A percentile compares a stretch with the other conserved stretches of the same genome.
These are phyloP conservation scores for Lactifluus piperatus DNA, from an alignment of 768 basidiomycete species.

Conservation along the genomic window DNA sequence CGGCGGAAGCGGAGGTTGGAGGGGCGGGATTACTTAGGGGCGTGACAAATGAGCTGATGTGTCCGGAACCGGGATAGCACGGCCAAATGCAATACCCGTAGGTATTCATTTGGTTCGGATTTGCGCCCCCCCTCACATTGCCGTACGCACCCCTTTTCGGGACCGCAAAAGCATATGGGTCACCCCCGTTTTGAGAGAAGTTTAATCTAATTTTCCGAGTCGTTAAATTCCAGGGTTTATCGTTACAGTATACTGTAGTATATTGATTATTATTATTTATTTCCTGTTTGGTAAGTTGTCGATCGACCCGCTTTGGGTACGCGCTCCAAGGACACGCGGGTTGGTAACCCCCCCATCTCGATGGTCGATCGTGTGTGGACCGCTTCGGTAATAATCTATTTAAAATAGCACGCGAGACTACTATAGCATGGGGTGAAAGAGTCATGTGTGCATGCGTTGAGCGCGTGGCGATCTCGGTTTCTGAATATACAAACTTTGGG, in stretches of 20 bases:
- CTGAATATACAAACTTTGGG: background rate
- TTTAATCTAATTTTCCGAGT: background rate
- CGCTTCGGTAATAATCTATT: background rate
- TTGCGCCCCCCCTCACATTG: no score
- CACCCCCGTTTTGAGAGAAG: no score
- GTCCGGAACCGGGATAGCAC: background rate
- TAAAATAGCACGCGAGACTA: background rate
- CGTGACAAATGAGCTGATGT: no score
- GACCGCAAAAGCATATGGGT: background rate
- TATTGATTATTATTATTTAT: no score
- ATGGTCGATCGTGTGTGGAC: conserved; percentile 6
- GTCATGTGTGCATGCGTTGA: background rate
- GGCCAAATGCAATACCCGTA: no score
- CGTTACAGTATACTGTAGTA: background rate
- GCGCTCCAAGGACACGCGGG: background rate
- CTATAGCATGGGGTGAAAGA: background rate
- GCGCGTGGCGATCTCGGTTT: conserved; percentile 9
- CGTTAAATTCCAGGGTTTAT: no score
- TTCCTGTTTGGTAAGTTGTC: background rate
- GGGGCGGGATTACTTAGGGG: no score
- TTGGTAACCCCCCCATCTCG: background rate
- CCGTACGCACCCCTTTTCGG: background rate
- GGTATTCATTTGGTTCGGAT: no score
- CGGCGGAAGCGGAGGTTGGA: background rate
- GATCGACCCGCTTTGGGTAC: background rate